Evolutionary conservation across 495 filamentous ascomycete species (phyloP).

Genomic region (Penicillium simplicissimum): DNA sequence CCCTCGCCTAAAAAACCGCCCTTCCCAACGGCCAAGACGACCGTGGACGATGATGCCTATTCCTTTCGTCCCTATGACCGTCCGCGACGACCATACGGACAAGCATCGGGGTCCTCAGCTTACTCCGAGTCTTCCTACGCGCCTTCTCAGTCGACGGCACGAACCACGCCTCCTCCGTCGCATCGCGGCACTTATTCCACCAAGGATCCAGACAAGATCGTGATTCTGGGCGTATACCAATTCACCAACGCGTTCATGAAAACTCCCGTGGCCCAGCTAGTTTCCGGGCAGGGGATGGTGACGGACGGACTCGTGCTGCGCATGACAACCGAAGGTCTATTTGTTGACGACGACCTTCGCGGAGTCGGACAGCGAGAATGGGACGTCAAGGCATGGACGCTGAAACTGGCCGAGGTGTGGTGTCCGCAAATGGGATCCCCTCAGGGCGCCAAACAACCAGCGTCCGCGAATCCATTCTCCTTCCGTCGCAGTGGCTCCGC

Average conservation of each 20-base stretch:
- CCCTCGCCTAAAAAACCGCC: slow-evolving; percentile 59
- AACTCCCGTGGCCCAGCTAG: slow-evolving; percentile 77
- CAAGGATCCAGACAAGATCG: slow-evolving; percentile 90
- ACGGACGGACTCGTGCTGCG: slow-evolving; percentile 84
- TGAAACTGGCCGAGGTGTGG: slow-evolving; percentile 91
- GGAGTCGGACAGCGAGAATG: slow-evolving; percentile 89
- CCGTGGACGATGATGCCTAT: slow-evolving; percentile 65
- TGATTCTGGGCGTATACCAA: slow-evolving; percentile 85
- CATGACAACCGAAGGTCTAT: slow-evolving; percentile 87
- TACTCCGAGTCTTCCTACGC: slow-evolving; percentile 85
- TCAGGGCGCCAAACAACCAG: slow-evolving; percentile 21
- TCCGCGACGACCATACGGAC: slow-evolving; percentile 55
- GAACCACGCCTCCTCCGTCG: slow-evolving; percentile 81
- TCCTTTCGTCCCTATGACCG: slow-evolving; percentile 85
- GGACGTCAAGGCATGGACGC: slow-evolving; percentile 97
- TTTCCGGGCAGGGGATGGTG: slow-evolving; percentile 71
- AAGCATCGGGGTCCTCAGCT: slow-evolving; percentile 58
- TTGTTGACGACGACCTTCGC: slow-evolving; percentile 92
- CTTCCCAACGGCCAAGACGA: slow-evolving; percentile 61
- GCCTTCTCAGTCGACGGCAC: slow-evolving; percentile 76
- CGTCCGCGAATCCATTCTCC: slow-evolving; percentile 35
- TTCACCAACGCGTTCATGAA: slow-evolving; percentile 84
- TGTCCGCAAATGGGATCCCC: slow-evolving; percentile 55
- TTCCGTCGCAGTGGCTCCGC: slow-evolving; percentile 34
- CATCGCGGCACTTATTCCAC: slow-evolving; percentile 75